Evolutionary conservation across 2,329 filamentous ascomycete species (phyloP).

Genomic region (Penicillium sp.): DNA sequence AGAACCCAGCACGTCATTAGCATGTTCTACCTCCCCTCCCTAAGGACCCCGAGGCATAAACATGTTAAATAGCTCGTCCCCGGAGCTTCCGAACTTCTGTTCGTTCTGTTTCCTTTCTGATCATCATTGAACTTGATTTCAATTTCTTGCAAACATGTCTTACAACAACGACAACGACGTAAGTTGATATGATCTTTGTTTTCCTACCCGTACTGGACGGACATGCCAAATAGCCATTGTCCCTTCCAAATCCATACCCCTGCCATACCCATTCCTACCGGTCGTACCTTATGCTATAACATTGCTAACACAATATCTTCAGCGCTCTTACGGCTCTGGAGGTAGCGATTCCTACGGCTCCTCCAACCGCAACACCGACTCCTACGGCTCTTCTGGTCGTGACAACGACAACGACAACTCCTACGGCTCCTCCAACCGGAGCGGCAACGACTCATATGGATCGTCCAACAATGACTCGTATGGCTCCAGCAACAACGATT

Average conservation of each 20-base stretch:
- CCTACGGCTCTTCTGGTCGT: background rate
- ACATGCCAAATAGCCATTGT: background rate
- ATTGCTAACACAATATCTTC: background rate
- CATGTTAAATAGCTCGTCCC: conserved; percentile 9
- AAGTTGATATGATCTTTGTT: background rate
- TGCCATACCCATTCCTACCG: too few relatives aligned
- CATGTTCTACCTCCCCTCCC: background rate
- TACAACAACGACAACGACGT: conserved; percentile 11
- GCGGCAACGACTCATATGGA: background rate
- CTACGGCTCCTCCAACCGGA: conserved; percentile 2
- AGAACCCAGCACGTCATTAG: background rate
- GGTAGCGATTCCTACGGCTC: conserved; percentile 10
- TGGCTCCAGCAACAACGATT: background rate
- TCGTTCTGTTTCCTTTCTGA: background rate
- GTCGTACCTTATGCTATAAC: background rate
- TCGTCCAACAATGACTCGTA: background rate
- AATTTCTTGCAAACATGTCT: conserved; percentile 7
- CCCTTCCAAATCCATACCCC: background rate
- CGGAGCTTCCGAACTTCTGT: background rate
- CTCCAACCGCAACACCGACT: conserved; percentile 1
- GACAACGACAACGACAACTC: background rate
- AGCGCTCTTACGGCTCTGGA: conserved; percentile 13
- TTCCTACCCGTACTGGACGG: background rate
- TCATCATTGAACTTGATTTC: background rate
- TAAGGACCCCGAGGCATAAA: conserved; percentile 1